phyloP scores from a whole-genome alignment of 2,329 filamentous ascomycete genomes.

The Akanthomyces lecanii region DNA sequence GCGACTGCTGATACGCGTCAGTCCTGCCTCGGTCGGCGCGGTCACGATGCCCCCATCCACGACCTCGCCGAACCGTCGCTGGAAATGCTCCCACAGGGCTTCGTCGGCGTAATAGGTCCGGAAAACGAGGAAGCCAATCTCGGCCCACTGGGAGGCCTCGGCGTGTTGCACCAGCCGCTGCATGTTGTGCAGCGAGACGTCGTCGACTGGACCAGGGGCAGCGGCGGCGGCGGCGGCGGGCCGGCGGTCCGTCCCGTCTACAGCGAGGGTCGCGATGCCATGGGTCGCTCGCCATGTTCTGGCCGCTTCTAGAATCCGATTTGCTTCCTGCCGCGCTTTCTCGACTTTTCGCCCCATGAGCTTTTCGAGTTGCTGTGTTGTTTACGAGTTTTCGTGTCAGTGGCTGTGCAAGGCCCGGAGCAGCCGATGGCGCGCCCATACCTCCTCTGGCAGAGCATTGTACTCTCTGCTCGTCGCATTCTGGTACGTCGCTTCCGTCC shows the following conservation, averaged over 20 bases:
- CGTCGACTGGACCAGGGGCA: background rate
- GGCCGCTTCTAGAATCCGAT: background rate
- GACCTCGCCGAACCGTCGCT: slow-evolving; percentile 1
- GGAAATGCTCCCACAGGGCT: background rate
- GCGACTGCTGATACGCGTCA: background rate
- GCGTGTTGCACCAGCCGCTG: slow-evolving; percentile 2
- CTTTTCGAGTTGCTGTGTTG: background rate
- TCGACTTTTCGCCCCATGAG: background rate
- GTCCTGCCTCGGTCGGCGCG: background rate
- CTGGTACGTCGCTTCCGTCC: background rate
- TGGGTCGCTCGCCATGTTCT: background rate
- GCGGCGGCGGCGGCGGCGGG: background rate
- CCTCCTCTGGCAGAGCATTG: slow-evolving; percentile 11
- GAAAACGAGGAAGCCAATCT: slow-evolving; percentile 8
- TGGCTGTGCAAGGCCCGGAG: background rate
- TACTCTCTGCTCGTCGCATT: slow-evolving; percentile 1
- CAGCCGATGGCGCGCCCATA: background rate
- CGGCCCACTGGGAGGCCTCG: background rate
- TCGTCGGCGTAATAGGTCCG: slow-evolving; percentile 6
- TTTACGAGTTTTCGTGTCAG: background rate
- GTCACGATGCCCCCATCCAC: background rate
- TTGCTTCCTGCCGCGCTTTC: background rate
- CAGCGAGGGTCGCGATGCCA: background rate
- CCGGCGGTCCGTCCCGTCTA: background rate
- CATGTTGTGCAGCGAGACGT: background rate